A percentile compares a stretch with the other conserved stretches of the same genome.
These are phyloP conservation scores for Trametes cubensis DNA, from an alignment of 768 basidiomycete species.

Conservation along the genomic window DNA sequence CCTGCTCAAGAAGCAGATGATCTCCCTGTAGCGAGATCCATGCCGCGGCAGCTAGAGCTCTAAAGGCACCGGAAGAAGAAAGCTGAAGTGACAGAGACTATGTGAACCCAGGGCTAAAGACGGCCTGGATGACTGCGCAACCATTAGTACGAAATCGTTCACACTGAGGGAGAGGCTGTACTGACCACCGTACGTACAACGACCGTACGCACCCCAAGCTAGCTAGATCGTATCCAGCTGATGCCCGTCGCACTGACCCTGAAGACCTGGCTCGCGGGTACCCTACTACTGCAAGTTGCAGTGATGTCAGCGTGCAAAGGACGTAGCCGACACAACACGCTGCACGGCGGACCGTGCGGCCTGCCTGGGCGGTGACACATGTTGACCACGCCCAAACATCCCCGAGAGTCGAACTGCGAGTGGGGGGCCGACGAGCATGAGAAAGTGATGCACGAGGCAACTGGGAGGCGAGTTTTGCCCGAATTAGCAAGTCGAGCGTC, in stretches of 20 bases:
- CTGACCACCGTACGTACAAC: neutral
- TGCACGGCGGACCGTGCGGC: neutral
- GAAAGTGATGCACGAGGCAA: conserved; percentile 19
- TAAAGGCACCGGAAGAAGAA: conserved; percentile 13
- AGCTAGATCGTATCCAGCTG: conserved; percentile 2
- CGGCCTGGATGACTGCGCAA: conserved; percentile 7
- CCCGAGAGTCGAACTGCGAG: neutral
- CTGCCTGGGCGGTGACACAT: conserved; percentile 1
- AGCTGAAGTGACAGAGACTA: neutral
- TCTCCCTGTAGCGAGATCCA: conserved; percentile 5
- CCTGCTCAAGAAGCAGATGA: neutral
- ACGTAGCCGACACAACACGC: neutral
- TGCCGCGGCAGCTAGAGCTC: neutral
- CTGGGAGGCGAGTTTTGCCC: conserved; percentile 16
- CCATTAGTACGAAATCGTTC: neutral
- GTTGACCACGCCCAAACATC: neutral
- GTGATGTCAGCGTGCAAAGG: neutral
- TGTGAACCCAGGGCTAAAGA: conserved; percentile 9
- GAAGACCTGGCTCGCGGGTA: neutral
- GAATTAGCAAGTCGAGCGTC: conserved; percentile 14
- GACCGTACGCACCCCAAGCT: no score
- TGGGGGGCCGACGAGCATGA: conserved; percentile 9
- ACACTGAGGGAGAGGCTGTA: neutral
- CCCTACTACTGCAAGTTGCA: neutral
- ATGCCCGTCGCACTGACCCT: conserved; percentile 7